Base-by-base conservation (phyloP, 1,139 yeast species). In the Diutina sp. region DNA sequence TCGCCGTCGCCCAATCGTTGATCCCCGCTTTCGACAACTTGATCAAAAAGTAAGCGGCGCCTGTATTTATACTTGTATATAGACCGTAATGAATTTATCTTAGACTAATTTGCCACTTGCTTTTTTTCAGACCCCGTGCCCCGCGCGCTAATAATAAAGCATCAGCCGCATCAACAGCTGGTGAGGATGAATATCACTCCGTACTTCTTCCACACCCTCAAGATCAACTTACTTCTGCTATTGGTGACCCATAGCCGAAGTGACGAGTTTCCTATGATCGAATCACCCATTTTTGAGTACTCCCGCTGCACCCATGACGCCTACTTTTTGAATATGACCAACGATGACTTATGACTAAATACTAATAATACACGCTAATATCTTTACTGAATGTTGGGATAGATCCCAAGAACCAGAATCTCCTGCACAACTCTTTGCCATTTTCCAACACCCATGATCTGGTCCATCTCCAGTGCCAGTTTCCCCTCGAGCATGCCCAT, bases 1-100 rank as follows among this genome's bases (percentile, higher is more conserved):
- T 93, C 69, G 98, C 99, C 14, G 76, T 93, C 70, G 99, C 98
- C 54, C 99, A 93, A 76, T 80, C 96, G 54, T 83, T 93, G 77
- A 93, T 93, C 64, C 98, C 99, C 60, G 95, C 95, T 62, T 90
- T 91, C 67, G 99, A 93, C 71, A 83, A 83, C 65, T 64, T 85
- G 61, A 68, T 84, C 62, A 69, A 68, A 59, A 71, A 69, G 60
- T 35, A 35, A 35, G 41, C 41, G 41, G 41, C 14, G 29, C 29
- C 11, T 8, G n/a, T 30, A 16, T 4, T 11, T 29, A 47, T 12
- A 35, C 56, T 54, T 51, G 41, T 62, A 60, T 61, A 60, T 52
- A 61, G 59, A 61, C 61, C 25, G 12, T 35, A n/a, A 35, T 35
- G 14, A 32, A 32, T 4, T 32, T 41, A 14, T 18, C n/a, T 16